Evolutionary conservation across 495 filamentous ascomycete species (phyloP).

Genomic region (Penicillium robsamsonii): DNA sequence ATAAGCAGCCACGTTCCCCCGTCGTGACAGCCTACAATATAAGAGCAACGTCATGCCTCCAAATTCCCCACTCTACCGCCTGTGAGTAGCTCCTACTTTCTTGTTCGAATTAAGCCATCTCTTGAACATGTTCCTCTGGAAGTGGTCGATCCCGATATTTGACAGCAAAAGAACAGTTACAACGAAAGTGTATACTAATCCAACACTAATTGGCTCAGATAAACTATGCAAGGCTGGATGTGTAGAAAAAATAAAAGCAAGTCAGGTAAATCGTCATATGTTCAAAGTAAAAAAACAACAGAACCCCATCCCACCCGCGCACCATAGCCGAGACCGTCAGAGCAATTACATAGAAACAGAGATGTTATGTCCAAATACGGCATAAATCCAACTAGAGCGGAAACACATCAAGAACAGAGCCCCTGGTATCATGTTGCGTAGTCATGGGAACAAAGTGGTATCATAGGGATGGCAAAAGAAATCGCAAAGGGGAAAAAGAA

Average conservation of each 20-base stretch:
- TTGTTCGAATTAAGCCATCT: not conserved
- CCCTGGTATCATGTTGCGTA: constrained; percentile 44
- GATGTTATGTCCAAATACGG: constrained; percentile 20
- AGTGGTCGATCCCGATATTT: not conserved
- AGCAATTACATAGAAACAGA: constrained; percentile 23
- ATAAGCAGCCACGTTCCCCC: constrained; percentile 17
- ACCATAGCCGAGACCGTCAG: constrained; percentile 22
- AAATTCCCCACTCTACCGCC: not conserved
- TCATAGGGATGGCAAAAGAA: constrained; percentile 28
- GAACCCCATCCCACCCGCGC: constrained; percentile 21
- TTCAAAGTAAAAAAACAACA: constrained; percentile 5
- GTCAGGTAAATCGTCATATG: constrained; percentile 8
- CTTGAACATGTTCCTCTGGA: not conserved
- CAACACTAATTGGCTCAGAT: not conserved
- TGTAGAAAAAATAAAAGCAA: constrained; percentile 5
- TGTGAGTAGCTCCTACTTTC: not conserved
- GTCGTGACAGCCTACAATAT: not conserved
- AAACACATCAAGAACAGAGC: constrained; percentile 33
- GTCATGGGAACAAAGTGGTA: constrained; percentile 50
- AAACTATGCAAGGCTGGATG: not conserved
- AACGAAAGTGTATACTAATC: not conserved
- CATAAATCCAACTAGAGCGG: constrained; percentile 17
- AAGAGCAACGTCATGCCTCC: not conserved
- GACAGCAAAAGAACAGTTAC: not conserved
- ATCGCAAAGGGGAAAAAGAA: constrained; percentile 9